Base-by-base conservation (phyloP, 2,329 filamentous ascomycete species). In the Sarocladium kiliense region DNA sequence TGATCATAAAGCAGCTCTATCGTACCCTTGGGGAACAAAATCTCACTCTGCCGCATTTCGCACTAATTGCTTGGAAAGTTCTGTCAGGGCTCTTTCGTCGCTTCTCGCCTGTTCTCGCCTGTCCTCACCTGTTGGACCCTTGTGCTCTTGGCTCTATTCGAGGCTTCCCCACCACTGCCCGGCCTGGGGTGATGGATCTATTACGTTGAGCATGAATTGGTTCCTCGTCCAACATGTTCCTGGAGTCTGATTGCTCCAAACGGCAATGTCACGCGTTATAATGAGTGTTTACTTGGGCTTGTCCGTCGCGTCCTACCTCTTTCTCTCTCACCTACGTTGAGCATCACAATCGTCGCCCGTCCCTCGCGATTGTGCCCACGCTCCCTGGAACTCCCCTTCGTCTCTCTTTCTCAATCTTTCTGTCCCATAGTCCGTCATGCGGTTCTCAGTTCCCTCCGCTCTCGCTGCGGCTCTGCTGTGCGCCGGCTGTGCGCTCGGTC, bases 401-500 rank as follows among this genome's bases (percentile, higher is more conserved):
- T 44, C n/a, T 44, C 14, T 23, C 19, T 44, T 23, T 23, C 25
- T 47, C 21, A 12, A 9, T 44, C 41, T 21, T n/a, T n/a, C n/a
- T n/a, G n/a, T n/a, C n/a, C n/a, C n/a, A n/a, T n/a, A n/a, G n/a
- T n/a, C n/a, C 32, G 25, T 37, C 23, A 14, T 37, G 50, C 44
- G 25, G 25, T 53, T 47, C 44, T 47, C 44, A 5, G 5, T 47
- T 21, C 21, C 25, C 12, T 47, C 44, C 7, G 25, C 18, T 18
- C 9, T 23, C 14, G 44, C 25, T 18, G 25, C 44, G 44, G 44
- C 25, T 5, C 9, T 27, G 5, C 25, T 47, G 23, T 27, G 23
- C 3, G 44, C 44, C 9, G 21, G 44, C 44, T 23, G 16, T 16
- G 44, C 25, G 3, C n/a, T 47, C 25, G 44, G 23, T 12, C 62